Evolutionary conservation across 2,329 filamentous ascomycete genomes (phyloP).

Genomic region (Escovopsis weberi): DNA sequence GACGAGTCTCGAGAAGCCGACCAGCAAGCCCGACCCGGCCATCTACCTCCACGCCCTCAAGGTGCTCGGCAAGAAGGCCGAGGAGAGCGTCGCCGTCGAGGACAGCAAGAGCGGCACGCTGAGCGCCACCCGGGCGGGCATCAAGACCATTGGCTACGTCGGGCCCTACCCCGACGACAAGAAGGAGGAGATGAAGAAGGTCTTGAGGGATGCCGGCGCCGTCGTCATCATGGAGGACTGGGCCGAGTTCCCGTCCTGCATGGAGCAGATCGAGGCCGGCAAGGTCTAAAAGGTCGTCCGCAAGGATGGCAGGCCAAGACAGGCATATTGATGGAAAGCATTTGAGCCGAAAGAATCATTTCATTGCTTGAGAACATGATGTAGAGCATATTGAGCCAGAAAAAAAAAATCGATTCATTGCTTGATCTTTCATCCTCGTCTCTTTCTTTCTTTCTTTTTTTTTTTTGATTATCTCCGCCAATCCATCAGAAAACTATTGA

Average conservation of each 20-base stretch:
- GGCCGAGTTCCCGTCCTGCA: constrained; percentile 35
- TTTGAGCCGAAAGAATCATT: background rate
- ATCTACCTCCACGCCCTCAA: constrained; percentile 72
- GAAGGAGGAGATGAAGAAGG: constrained; percentile 49
- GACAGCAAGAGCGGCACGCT: constrained; percentile 77
- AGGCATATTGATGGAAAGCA: constrained; percentile 6
- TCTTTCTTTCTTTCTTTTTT: too few relatives aligned
- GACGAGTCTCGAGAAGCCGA: constrained; percentile 62
- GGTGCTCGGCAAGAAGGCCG: constrained; percentile 53
- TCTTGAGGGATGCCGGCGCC: constrained; percentile 46
- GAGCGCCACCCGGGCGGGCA: constrained; percentile 58
- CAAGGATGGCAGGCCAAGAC: background rate
- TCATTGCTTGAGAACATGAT: too few relatives aligned
- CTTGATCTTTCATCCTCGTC: too few relatives aligned
- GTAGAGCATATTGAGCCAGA: background rate
- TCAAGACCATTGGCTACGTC: constrained; percentile 73
- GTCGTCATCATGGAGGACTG: constrained; percentile 47
- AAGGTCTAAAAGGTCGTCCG: constrained; percentile 11
- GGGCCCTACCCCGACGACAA: constrained; percentile 55
- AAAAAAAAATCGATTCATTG: background rate
- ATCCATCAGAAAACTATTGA: constrained; percentile 80
- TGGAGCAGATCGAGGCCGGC: constrained; percentile 32
- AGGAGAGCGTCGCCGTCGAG: constrained; percentile 69
- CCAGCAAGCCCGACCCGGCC: constrained; percentile 79
- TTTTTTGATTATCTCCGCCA: constrained; percentile 15